A percentile compares a stretch with the other conserved stretches of the same genome.
These are phyloP conservation scores for Gymnopilus dilepis DNA, from an alignment of 768 basidiomycete species.

Conservation along the genomic window DNA sequence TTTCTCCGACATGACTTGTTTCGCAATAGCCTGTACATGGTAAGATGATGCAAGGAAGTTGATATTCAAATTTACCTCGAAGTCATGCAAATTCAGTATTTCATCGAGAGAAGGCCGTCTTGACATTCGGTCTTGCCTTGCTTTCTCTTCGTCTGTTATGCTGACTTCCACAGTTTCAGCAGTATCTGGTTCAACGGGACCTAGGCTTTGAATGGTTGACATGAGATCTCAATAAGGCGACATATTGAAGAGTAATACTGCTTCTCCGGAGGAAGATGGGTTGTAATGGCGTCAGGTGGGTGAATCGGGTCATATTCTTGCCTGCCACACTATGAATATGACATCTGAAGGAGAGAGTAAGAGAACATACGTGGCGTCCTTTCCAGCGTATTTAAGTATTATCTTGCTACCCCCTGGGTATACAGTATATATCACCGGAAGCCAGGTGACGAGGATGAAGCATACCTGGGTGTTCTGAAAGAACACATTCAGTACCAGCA, in stretches of 20 bases:
- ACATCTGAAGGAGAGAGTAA: neutral
- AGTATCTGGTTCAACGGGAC: constrained; percentile 72
- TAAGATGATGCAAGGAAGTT: neutral
- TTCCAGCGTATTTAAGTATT: constrained; percentile 87
- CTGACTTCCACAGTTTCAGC: constrained; percentile 65
- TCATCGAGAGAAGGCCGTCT: constrained; percentile 75
- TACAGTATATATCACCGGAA: neutral
- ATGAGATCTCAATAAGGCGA: neutral
- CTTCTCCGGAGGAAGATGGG: constrained; percentile 82
- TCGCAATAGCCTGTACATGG: constrained; percentile 72
- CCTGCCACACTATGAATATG: constrained; percentile 34
- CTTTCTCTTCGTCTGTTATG: constrained; percentile 76
- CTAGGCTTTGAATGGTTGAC: constrained; percentile 50
- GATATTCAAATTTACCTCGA: constrained; percentile 23
- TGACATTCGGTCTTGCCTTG: constrained; percentile 62
- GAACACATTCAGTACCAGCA: neutral
- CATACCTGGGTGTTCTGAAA: constrained; percentile 59
- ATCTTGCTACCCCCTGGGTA: constrained; percentile 77
- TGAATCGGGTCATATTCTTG: constrained; percentile 90
- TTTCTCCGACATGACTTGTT: constrained; percentile 78
- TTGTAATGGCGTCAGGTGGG: constrained; percentile 81
- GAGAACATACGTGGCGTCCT: constrained; percentile 80
- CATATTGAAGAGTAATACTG: constrained; percentile 50
- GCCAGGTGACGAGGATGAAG: neutral
- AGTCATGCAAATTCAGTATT: constrained; percentile 88